Percentiles rank a stretch among this genome's conserved stretches.
phyloP scores from a whole-genome alignment of 306 rosid species.

The Cicer chorassanicum region DNA sequence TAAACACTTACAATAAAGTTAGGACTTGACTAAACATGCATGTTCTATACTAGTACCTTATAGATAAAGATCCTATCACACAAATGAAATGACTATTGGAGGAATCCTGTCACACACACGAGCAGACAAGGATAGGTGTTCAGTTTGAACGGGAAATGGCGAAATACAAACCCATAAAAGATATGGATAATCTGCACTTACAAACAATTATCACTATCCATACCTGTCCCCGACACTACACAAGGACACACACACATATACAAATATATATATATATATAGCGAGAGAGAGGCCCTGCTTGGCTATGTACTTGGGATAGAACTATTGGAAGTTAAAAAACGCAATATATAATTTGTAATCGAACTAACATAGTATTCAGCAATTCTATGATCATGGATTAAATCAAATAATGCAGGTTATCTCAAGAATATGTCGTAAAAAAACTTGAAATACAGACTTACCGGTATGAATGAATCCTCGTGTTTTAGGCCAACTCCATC shows the following conservation, averaged over 20 bases:
- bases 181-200: not conserved
- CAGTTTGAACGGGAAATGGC: too few species aligned
- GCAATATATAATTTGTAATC: constrained; percentile 4
- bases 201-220: not conserved
- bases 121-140: too few species aligned
- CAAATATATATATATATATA: too few species aligned
- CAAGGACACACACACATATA: not conserved
- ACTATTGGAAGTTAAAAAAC: constrained; percentile 28
- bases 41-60: not conserved
- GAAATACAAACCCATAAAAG: not conserved
- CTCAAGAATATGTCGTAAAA: constrained; percentile 2
- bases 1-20: not conserved
- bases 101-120: too few species aligned
- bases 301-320: constrained; percentile 4
- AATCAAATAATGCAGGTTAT: constrained; percentile 26
- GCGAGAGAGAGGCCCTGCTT: not conserved
- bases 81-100: too few species aligned
- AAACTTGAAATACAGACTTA: constrained; percentile 21
- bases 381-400: constrained; percentile 24
- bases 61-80: too few species aligned
- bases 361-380: constrained; percentile 9
- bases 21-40: not conserved
- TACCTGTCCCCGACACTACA: not conserved
- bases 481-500: constrained; percentile 16
- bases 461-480: constrained; percentile 4